Evolutionary conservation across 805 yeast species (phyloP), one percentile per base, ranked within the genome.

Genomic region (Candida piceae): DNA sequence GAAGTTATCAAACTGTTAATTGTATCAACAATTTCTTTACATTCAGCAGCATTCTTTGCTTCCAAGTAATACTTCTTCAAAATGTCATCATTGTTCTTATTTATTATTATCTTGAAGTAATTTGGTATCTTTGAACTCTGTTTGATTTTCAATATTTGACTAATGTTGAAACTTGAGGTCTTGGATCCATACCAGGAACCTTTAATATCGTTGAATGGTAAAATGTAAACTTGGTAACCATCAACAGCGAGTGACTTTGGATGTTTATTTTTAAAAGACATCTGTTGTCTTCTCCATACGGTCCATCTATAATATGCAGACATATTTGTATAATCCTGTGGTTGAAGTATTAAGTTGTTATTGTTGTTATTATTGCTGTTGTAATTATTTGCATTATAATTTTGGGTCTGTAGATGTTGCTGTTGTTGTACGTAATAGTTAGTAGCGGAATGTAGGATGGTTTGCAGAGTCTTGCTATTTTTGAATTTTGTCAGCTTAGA

Each of bases 211-310:
- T 84, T 87, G 7, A 88, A 80, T 0, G 97, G 96, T 50, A 86
- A 76, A 33, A 90, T 74, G 51, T 89, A 90, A 11, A 90, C 76
- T 52, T 87, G 88, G 50, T 87, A 95, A n/a, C 97, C 97, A 59
- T 90, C 97, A 26, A 90, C 76, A 1, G 93, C 88, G 22, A 90
- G 66, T 1, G 88, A 76, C 49, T 93, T 76, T 49, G 88, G 95
- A 42, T 85, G 85, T 36, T 88, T 72, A 39, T 78, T 78, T 40
- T 84, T 76, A 46, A 90, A 79, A 0, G 94, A 80, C 78, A 82
- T 75, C 16, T 88, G 89, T 50, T 89, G 90, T 41, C 93, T 76
- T 51, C 97, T 71, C 84, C 87, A 85, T 0, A 90, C 95, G 13
- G 76, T 80, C 74, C 88, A 90, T 50, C 84, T 84, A 53, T 81